Evolutionary conservation across 805 yeast species (phyloP).

Genomic region (Dipodascus geniculatus): DNA sequence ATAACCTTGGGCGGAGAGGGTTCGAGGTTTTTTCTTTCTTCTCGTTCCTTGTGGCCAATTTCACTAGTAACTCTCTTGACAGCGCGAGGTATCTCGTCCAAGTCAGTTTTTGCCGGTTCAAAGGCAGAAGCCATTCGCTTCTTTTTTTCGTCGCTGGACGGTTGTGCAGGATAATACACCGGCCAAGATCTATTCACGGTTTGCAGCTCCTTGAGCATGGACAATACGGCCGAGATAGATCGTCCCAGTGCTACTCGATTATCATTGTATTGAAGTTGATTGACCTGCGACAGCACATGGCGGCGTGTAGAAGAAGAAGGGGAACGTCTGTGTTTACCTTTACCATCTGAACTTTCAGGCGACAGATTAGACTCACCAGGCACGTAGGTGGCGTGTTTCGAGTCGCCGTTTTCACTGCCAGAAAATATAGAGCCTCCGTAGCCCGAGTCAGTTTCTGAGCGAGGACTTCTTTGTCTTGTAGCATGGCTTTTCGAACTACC

Average conservation of each 20-base stretch:
- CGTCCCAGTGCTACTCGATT: conserved; percentile 54
- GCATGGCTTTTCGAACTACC: not conserved
- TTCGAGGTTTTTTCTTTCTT: not conserved
- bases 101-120: not conserved
- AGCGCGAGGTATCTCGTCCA: conserved; percentile 3
- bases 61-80: conserved; percentile 1
- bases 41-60: not conserved
- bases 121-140: not conserved
- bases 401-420: conserved; percentile 5
- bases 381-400: not conserved
- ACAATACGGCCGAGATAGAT: conserved; percentile 19
- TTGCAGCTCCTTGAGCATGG: conserved; percentile 21
- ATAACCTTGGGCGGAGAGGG: conserved; percentile 5
- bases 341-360: not conserved
- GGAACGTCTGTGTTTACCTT: not conserved
- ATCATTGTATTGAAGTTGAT: conserved; percentile 68
- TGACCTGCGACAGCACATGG: conserved; percentile 42
- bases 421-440: conserved; percentile 13
- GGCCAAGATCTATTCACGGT: conserved; percentile 20
- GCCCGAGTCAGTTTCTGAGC: conserved; percentile 15
- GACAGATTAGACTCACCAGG: conserved; percentile 2
- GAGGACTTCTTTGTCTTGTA: not conserved
- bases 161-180: conserved; percentile 20
- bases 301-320: conserved; percentile 22
- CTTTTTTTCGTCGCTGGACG: not conserved